Evolutionary conservation across 176 grass and related monocot species (phyloP).

Genomic region (Urochloa ruziziensis): DNA sequence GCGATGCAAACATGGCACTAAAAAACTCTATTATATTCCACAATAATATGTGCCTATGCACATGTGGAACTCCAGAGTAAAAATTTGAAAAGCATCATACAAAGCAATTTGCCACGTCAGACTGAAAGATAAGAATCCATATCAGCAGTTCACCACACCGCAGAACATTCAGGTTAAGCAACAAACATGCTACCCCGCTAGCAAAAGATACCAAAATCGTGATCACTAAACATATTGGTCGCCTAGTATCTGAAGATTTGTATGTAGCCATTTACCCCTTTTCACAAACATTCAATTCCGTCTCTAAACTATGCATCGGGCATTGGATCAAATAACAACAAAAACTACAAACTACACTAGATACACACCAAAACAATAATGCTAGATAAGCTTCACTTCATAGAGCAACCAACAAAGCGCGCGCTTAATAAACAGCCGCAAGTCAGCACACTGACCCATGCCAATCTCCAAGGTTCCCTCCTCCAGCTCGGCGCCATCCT

Average conservation of each 20-base stretch:
- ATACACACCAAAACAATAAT: neutral
- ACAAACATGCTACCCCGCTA: neutral
- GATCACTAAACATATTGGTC: neutral
- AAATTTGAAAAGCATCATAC: neutral
- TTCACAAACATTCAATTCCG: neutral
- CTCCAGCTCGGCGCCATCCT: constrained; percentile 57
- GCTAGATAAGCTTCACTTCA: neutral
- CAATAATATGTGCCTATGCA: neutral
- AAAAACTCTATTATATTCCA: neutral
- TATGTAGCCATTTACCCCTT: neutral
- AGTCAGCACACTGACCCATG: constrained; percentile 51
- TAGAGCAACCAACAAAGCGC: neutral
- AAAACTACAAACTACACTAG: neutral
- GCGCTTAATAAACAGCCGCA: neutral
- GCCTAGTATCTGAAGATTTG: neutral
- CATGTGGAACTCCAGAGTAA: neutral
- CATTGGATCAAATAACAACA: neutral
- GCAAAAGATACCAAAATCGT: neutral
- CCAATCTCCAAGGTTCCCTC: constrained; percentile 83
- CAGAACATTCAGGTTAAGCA: neutral
- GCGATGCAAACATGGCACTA: neutral
- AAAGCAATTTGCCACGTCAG: neutral
- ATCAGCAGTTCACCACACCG: no score
- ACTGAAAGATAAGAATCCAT: neutral
- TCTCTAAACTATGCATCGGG: neutral